A percentile compares a stretch with the other conserved stretches of the same genome.
These are phyloP conservation scores for Incumbomyces delicatus DNA, from an alignment of 2,329 filamentous ascomycete species.

Conservation along the genomic window DNA sequence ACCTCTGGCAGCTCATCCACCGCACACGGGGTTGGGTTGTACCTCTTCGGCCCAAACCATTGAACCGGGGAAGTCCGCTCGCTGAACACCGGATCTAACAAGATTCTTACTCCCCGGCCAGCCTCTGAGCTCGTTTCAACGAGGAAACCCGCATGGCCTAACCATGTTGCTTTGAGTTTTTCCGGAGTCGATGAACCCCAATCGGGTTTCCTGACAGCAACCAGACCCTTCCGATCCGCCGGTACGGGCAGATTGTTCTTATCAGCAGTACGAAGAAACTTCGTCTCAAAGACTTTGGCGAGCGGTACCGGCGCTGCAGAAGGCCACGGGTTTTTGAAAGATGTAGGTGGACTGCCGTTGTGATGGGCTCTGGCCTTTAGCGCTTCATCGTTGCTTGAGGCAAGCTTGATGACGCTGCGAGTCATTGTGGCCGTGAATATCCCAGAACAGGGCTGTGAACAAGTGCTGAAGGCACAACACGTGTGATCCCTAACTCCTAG, in stretches of 20 bases:
- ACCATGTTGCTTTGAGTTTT: conserved; percentile 39
- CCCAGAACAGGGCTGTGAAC: no score
- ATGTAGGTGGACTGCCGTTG: conserved; percentile 31
- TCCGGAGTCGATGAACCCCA: conserved; percentile 4
- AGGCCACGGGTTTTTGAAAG: conserved; percentile 43
- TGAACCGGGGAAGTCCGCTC: conserved; percentile 39
- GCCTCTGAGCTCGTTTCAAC: conserved; percentile 31
- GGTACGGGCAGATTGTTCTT: conserved; percentile 39
- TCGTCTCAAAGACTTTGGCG: conserved; percentile 27
- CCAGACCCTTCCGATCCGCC: conserved; percentile 29
- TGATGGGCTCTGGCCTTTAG: conserved; percentile 27
- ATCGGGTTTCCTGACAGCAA: conserved; percentile 26
- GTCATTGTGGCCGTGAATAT: no score
- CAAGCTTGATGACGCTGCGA: neutral
- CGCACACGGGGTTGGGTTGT: conserved; percentile 42
- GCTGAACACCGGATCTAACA: conserved; percentile 47
- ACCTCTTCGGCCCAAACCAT: conserved; percentile 41
- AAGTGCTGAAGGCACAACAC: no score
- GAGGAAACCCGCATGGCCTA: conserved; percentile 43
- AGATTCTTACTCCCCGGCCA: conserved; percentile 33
- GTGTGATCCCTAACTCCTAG: no score
- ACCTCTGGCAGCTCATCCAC: conserved; percentile 42
- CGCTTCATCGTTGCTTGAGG: neutral
- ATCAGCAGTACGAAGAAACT: conserved; percentile 20
- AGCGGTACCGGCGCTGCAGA: conserved; percentile 22